Evolutionary conservation across 345 rosid species (phyloP), one percentile per base, ranked within the genome.

Genomic region (Ceriops zippeliana): DNA sequence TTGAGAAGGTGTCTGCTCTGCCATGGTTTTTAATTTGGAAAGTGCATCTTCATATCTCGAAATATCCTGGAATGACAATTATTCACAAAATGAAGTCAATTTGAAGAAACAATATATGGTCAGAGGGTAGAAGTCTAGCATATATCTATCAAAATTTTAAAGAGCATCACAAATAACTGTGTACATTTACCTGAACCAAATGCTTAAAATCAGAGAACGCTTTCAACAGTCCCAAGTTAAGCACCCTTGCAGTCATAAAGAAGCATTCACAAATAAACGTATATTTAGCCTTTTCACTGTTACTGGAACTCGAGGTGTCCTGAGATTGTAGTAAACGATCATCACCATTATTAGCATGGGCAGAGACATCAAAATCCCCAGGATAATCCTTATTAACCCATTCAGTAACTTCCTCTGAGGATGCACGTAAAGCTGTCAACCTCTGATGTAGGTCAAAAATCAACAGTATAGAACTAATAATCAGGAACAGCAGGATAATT

Each of bases 171-270:
- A 42, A 57, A 69, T n/a, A 65, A 57, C 7, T 4, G 67, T 54
- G 67, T 61, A 71, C 49, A 42, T 42, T 63, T 84, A 92, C 99
- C 99, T 95, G 99, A 74, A 86, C 80, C 59, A 95, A 88, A 86
- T 91, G 98, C 86, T 92, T 95, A 70, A 88, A 95, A 84, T 95
- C 99, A 6, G 97, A 90, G 86, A 90, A 90, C 74, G 98, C 92
- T 83, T 96, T 96, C 70, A 96, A 62, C 68, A 95, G 87, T 75
- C 99, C 98, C 86, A 95, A 76, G 79, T 89, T 95, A 61, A 92
- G 96, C 74, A 85, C 98, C 89, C 98, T 84, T 66, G 97, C 97
- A 56, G 98, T 92, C 97, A 95, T 95, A 77, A 92, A 96, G 88
- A 96, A 96, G 83, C 97, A 87, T 85, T 96, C 98, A 79, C 93